phyloP scores from a whole-genome alignment of 495 filamentous ascomycete genomes.

The Talaromyces thailandensis region DNA sequence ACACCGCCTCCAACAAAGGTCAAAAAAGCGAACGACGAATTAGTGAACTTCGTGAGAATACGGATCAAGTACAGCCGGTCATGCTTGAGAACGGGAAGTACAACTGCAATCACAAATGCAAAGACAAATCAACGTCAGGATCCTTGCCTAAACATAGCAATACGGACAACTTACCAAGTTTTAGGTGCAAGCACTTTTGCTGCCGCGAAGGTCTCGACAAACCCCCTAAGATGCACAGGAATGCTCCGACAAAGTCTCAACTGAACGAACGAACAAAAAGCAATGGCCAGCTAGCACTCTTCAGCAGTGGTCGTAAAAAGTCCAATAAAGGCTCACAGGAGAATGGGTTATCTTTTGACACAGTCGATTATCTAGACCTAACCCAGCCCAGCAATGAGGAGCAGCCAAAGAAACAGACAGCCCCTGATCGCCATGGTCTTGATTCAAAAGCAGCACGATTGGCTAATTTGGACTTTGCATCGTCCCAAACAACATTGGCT shows the following conservation, averaged over 20 bases:
- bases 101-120: slow-evolving; percentile 80
- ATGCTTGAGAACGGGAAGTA: slow-evolving; percentile 76
- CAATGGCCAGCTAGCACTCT: not conserved
- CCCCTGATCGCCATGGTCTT: no score
- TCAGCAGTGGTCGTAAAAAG: not conserved
- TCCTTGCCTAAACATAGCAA: not conserved
- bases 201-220: slow-evolving; percentile 61
- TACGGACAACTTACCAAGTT: not conserved
- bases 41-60: not conserved
- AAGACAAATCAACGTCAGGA: slow-evolving; percentile 53
- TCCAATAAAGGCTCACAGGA: not conserved
- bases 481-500: not conserved
- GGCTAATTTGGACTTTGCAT: slow-evolving; percentile 1
- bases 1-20: slow-evolving; percentile 1
- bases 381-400: not conserved
- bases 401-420: not conserved
- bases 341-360: not conserved
- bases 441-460: not conserved
- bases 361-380: not conserved
- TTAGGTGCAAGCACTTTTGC: slow-evolving; percentile 71
- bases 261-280: not conserved
- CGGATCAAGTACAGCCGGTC: slow-evolving; percentile 29
- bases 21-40: not conserved
- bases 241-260: not conserved
- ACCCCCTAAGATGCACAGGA: not conserved